Evolutionary conservation across 176 grass and related monocot species (phyloP).

Genomic region (Cenchrus americanus): DNA sequence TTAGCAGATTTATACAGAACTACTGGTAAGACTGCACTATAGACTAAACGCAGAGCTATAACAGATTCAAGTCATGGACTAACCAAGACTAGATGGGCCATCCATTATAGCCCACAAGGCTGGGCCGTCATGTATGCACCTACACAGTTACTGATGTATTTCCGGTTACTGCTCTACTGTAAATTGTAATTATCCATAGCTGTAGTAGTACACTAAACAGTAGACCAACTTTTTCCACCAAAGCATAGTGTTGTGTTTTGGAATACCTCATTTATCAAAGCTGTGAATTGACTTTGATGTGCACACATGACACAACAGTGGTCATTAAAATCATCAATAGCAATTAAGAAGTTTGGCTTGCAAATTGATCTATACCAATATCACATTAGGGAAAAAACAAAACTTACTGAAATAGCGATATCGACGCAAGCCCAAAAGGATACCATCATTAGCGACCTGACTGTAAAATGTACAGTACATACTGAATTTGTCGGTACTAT

Average conservation of each 20-base stretch:
- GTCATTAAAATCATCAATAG: background rate
- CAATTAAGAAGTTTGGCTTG: background rate
- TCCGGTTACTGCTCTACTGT: background rate
- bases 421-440: constrained; percentile 52
- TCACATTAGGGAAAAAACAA: background rate
- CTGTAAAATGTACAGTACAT: constrained; percentile 43
- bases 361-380: constrained; percentile 7
- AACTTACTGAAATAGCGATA: constrained; percentile 68
- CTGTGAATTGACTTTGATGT: constrained; percentile 7
- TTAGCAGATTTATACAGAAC: background rate
- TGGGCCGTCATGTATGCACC: background rate
- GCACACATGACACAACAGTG: background rate
- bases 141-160: background rate
- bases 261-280: constrained; percentile 1
- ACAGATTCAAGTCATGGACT: background rate
- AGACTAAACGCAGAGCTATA: background rate
- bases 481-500: background rate
- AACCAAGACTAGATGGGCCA: background rate
- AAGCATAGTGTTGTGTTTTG: background rate
- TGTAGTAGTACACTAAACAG: constrained; percentile 4
- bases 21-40: background rate
- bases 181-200: background rate
- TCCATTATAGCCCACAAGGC: background rate
- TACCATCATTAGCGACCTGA: constrained; percentile 56
- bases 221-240: background rate